phyloP scores from a whole-genome alignment of 768 basidiomycete genomes.

The Melanogaster broomeanus region DNA sequence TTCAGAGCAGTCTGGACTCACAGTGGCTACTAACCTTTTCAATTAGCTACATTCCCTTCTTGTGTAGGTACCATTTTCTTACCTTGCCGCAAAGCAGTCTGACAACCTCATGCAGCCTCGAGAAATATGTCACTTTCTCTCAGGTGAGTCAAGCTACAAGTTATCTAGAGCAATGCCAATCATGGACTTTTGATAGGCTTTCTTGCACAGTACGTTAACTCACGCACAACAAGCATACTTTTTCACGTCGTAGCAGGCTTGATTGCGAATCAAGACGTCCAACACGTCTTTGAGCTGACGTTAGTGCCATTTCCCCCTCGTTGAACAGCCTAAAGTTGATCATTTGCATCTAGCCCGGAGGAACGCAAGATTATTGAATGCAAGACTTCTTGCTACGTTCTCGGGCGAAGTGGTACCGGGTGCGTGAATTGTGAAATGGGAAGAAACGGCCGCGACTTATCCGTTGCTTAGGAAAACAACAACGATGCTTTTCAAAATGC shows the following conservation, averaged over 20 bases:
- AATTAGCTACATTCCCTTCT: slow-evolving; percentile 57
- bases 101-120: slow-evolving; percentile 43
- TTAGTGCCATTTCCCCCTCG: slow-evolving; percentile 3
- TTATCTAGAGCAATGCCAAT: slow-evolving; percentile 39
- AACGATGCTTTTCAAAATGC: slow-evolving; percentile 76
- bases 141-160: slow-evolving; percentile 12
- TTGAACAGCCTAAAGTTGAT: slow-evolving; percentile 13
- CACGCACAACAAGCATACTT: background rate
- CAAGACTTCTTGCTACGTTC: slow-evolving; percentile 59
- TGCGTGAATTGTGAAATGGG: slow-evolving; percentile 23
- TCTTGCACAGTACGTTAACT: slow-evolving; percentile 18
- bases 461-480: slow-evolving; percentile 60
- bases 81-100: slow-evolving; percentile 25
- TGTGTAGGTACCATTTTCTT: slow-evolving; percentile 42
- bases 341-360: slow-evolving; percentile 32
- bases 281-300: slow-evolving; percentile 30
- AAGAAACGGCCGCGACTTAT: background rate
- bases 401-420: slow-evolving; percentile 78
- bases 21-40: background rate
- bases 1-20: background rate
- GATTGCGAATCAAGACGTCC: slow-evolving; percentile 21
- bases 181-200: slow-evolving; percentile 13
- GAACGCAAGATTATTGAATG: slow-evolving; percentile 64
- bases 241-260: slow-evolving; percentile 15
- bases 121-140: slow-evolving; percentile 33